A percentile compares a stretch with the other conserved stretches of the same genome.
phyloP scores from a whole-genome alignment of 257 asterid species.

The Fraxinus quadrangulata region DNA sequence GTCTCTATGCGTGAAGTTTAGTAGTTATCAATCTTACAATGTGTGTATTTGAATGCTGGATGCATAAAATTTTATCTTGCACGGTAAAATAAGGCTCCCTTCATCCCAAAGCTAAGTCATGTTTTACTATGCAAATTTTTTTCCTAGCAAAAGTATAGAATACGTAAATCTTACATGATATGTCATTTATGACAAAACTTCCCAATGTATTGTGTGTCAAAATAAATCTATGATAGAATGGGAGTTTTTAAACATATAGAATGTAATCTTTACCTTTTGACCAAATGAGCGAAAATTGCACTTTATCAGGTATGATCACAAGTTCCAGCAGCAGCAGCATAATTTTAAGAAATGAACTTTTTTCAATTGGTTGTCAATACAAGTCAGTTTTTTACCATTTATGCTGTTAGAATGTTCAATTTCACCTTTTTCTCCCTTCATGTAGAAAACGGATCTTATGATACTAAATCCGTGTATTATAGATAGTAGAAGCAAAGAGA shows the following conservation, averaged over 20 bases:
- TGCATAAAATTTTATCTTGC: not conserved
- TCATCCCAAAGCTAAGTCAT: not conserved
- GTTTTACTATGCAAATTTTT: not conserved
- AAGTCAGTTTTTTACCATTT: not conserved
- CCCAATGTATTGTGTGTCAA: too few species aligned
- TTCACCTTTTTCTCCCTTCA: not conserved
- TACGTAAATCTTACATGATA: too few species aligned
- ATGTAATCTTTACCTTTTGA: not conserved
- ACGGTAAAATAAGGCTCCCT: not conserved
- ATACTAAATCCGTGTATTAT: not conserved
- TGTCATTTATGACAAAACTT: too few species aligned
- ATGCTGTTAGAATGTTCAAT: not conserved
- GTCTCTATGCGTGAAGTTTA: not conserved
- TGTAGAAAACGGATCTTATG: not conserved
- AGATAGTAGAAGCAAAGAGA: slow-evolving; percentile 17
- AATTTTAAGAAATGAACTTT: not conserved
- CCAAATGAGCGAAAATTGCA: not conserved
- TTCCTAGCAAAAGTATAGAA: too few species aligned
- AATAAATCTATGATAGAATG: too few species aligned
- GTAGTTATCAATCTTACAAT: not conserved
- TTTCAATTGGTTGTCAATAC: not conserved
- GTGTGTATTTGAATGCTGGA: not conserved
- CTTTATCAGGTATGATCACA: not conserved
- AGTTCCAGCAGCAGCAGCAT: not conserved
- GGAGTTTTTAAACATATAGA: not conserved